Conservation (phyloP, 2,329 filamentous ascomycete genomes). For the Colletotrichum sp. region DNA sequence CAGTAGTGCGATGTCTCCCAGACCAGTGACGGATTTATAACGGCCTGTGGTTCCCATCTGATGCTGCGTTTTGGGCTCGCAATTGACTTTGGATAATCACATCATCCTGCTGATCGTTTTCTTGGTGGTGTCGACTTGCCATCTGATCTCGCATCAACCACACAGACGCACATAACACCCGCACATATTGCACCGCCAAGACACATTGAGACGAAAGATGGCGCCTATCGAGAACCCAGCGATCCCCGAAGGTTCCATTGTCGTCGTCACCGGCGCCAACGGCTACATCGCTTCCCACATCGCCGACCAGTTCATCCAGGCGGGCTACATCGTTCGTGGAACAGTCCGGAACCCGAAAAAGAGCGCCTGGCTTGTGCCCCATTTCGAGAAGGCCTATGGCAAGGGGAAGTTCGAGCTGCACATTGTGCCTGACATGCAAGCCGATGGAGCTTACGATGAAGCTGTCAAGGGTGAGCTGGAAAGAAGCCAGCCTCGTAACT, state of each 20-base stretch:
- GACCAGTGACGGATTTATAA: background rate
- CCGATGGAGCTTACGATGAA: conserved; percentile 28
- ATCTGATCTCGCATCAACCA: background rate
- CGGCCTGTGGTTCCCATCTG: background rate
- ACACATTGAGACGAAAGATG: background rate
- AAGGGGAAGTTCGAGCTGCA: conserved; percentile 37
- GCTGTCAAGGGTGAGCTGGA: conserved; percentile 30
- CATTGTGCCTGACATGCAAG: conserved; percentile 36
- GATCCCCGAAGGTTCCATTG: conserved; percentile 31
- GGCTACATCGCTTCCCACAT: conserved; percentile 47
- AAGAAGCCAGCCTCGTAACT: background rate
- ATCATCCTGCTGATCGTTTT: background rate
- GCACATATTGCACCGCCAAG: background rate
- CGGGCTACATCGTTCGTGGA: conserved; percentile 50
- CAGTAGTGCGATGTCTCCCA: background rate
- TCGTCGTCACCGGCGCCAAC: conserved; percentile 47
- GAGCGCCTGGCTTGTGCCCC: conserved; percentile 32
- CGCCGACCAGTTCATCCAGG: conserved; percentile 39
- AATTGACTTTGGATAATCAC: background rate
- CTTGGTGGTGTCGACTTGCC: background rate
- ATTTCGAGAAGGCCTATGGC: conserved; percentile 37
- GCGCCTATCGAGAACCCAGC: conserved; percentile 5
- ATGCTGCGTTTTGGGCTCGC: background rate
- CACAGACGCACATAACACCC: background rate
- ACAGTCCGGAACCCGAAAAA: conserved; percentile 42